Percentiles rank a stretch among this genome's conserved stretches.
Conservation (phyloP, 1,284 basidiomycete genomes). For the Vanrija humicola region DNA sequence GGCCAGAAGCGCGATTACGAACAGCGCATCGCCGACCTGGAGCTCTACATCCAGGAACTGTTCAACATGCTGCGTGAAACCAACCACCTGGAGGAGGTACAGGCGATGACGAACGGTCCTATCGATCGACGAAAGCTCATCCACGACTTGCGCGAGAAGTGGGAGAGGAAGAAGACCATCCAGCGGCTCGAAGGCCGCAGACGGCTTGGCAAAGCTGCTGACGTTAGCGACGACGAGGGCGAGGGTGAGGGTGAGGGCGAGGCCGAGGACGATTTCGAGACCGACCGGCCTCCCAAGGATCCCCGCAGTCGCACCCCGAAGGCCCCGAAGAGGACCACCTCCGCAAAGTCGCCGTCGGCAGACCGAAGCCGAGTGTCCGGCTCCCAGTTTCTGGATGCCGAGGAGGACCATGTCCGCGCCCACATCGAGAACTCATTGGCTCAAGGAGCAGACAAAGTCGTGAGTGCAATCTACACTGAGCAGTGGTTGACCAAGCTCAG, state of each 20-base stretch:
- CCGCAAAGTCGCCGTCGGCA: slow-evolving; percentile 8
- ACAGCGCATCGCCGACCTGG: slow-evolving; percentile 79
- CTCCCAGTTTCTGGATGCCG: slow-evolving; percentile 87
- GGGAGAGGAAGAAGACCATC: slow-evolving; percentile 80
- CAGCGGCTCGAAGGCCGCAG: slow-evolving; percentile 71
- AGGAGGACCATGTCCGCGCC: slow-evolving; percentile 76
- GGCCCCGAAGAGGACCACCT: neutral
- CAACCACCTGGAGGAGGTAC: slow-evolving; percentile 66
- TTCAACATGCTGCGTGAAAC: slow-evolving; percentile 88
- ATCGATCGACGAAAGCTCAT: slow-evolving; percentile 80
- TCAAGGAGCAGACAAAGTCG: slow-evolving; percentile 59
- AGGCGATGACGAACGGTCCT: slow-evolving; percentile 54
- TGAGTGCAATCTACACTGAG: slow-evolving; percentile 14
- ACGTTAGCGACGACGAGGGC: slow-evolving; percentile 42
- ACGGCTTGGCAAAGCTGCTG: slow-evolving; percentile 2
- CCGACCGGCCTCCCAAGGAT: slow-evolving; percentile 45
- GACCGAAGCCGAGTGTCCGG: slow-evolving; percentile 43
- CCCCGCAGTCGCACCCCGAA: slow-evolving; percentile 12
- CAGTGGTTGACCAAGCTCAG: slow-evolving; percentile 6
- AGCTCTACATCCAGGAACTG: slow-evolving; percentile 87
- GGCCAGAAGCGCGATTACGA: slow-evolving; percentile 79
- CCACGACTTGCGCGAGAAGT: slow-evolving; percentile 65
- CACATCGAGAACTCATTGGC: slow-evolving; percentile 78
- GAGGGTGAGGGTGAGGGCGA: slow-evolving; percentile 27
- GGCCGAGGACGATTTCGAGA: slow-evolving; percentile 44